Evolutionary conservation across 1,284 basidiomycete genomes (phyloP), one percentile per base, ranked within the genome.

Genomic region (Pisolithus thermaeus): DNA sequence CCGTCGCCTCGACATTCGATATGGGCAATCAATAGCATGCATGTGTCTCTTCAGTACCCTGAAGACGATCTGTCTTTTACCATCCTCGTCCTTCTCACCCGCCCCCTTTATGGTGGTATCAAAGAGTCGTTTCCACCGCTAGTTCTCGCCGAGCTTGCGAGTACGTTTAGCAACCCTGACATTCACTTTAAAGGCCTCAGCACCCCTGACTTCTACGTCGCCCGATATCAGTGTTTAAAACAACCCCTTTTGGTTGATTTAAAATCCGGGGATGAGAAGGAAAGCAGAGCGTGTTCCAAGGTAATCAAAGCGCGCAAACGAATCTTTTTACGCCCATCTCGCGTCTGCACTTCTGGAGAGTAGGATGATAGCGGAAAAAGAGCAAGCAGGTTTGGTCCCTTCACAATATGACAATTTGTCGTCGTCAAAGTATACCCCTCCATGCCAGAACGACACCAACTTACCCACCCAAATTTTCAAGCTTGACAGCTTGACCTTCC

Each of bases 131-230:
- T 90, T 92, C 79, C 88, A 86, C n/a, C 70, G 53, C 90, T 87
- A 0, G 92, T 85, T n/a, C 83, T 75, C 2, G 80, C 79, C 30
- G 83, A 64, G 27, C 87, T 81, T 0, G 25, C 87, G 81, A 0
- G 92, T 95, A 55, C 86, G 89, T 70, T 98, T 98, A 61, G 83
- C 87, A 37, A 85, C 78, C 61, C 85, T 86, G 61, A 97, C 77
- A 2, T 74, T 70, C 51, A 98, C 80, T 60, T 84, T 82, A 46
- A 97, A 71, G 0, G 90, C 84, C 61, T 90, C 81, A 2, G 83
- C 81, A 2, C 79, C 70, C 35, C 80, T 73, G 2, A 76, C 72
- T 7, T 84, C 81, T 5, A 77, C 70, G 54, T 92, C 87, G 1
- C 93, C 93, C 22, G 97, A 75, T 28, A 84, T 81, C 3, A 97